phyloP scores from a whole-genome alignment of 2,329 filamentous ascomycete species.

The Calonectria montana region DNA sequence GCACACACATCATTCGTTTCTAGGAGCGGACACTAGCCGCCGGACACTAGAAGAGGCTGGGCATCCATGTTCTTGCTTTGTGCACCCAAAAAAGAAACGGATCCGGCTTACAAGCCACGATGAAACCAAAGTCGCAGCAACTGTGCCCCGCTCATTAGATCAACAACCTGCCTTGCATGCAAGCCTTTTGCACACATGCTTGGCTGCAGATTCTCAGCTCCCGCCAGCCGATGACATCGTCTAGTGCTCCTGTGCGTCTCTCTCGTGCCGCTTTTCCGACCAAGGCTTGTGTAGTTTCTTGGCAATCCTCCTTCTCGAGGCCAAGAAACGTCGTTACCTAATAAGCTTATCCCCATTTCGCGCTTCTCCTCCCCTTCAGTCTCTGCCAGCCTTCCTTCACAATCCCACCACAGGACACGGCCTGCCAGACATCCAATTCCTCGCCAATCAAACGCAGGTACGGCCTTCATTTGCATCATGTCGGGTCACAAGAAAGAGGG shows the following conservation, averaged over 20 bases:
- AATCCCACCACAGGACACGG: constrained; percentile 2
- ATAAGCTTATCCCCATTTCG: not conserved
- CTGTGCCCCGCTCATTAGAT: constrained; percentile 16
- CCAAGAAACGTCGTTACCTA: not conserved
- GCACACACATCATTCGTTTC: not conserved
- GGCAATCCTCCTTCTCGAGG: not conserved
- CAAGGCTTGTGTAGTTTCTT: constrained; percentile 5
- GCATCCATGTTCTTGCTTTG: not conserved
- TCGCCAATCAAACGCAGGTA: constrained; percentile 3
- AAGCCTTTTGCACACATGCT: constrained; percentile 13
- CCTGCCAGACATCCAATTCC: not conserved
- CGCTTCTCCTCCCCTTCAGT: not conserved
- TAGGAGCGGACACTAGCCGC: not conserved
- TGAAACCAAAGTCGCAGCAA: constrained; percentile 17
- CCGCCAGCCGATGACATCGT: constrained; percentile 25
- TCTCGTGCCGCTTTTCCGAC: constrained; percentile 23
- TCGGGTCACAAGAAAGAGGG: constrained; percentile 37
- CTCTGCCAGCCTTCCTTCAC: not conserved
- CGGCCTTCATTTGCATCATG: constrained; percentile 38
- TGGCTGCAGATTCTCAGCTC: constrained; percentile 22
- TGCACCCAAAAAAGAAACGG: not conserved
- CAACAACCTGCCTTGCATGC: constrained; percentile 17
- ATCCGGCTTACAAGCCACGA: constrained; percentile 7
- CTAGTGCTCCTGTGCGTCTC: constrained; percentile 12
- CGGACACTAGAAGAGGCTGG: constrained; percentile 7